phyloP scores from a whole-genome alignment of 75 land plant genomes.

The Sequoiadendron giganteum region DNA sequence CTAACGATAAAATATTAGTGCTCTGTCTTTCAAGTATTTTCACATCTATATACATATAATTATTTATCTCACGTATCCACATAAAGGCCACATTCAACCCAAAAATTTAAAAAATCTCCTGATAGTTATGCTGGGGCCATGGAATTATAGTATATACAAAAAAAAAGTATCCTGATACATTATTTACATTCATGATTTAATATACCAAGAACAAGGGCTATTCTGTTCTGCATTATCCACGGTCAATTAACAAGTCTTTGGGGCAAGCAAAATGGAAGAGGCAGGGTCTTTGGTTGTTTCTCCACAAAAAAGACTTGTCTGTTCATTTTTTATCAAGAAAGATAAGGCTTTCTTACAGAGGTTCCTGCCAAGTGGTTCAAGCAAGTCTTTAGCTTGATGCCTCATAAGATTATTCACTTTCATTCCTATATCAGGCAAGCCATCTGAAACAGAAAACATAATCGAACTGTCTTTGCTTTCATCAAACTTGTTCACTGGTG shows the following conservation, averaged over 20 bases:
- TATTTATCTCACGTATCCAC: neutral
- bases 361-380: constrained; percentile 9
- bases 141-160: no score
- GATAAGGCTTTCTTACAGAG: constrained; percentile 1
- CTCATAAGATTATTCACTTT: neutral
- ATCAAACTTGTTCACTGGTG: neutral
- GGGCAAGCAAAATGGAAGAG: neutral
- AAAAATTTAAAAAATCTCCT: neutral
- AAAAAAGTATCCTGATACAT: neutral
- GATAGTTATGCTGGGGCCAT: neutral
- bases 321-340: constrained; percentile 1
- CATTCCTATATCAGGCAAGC: neutral
- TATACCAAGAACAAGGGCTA: neutral
- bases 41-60: neutral
- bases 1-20: neutral
- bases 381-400: constrained; percentile 11
- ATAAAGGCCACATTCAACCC: neutral
- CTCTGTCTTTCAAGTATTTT: neutral
- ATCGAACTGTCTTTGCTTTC: neutral
- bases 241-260: neutral
- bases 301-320: neutral
- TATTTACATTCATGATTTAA: neutral
- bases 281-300: neutral
- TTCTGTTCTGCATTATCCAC: neutral
- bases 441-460: neutral